phyloP scores from a whole-genome alignment of 179 eudicot species.

The Spinacia oleracea region DNA sequence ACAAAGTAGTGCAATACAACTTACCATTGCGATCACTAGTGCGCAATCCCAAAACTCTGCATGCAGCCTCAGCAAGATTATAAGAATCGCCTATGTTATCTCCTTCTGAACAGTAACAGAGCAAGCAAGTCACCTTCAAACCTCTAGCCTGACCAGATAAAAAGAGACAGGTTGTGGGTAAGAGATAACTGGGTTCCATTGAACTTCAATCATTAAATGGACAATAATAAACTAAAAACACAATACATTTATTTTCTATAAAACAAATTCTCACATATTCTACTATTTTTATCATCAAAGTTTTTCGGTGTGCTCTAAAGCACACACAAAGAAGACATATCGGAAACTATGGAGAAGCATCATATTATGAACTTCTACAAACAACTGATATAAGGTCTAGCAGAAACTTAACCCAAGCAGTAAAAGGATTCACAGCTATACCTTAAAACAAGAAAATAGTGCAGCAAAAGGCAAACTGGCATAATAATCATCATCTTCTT shows the following conservation, averaged over 20 bases:
- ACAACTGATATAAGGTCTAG: neutral
- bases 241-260: too few species aligned
- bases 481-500: conserved; percentile 71
- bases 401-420: neutral
- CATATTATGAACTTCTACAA: neutral
- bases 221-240: too few species aligned
- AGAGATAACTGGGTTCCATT: neutral
- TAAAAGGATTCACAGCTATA: conserved; percentile 19
- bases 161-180: neutral
- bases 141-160: conserved; percentile 70
- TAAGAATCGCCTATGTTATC: conserved; percentile 89
- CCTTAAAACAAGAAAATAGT: conserved; percentile 91
- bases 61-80: conserved; percentile 74
- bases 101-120: conserved; percentile 97
- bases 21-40: conserved; percentile 48
- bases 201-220: neutral
- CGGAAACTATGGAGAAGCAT: neutral
- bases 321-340: neutral
- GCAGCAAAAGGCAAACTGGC: conserved; percentile 98
- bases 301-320: neutral
- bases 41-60: conserved; percentile 48
- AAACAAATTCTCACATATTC: neutral
- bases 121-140: conserved; percentile 85
- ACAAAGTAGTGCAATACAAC: conserved; percentile 8
- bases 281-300: neutral